A percentile compares a stretch with the other conserved stretches of the same genome.
Conservation (phyloP, 2,329 filamentous ascomycete species). For the Aureobasidium subglaciale region DNA sequence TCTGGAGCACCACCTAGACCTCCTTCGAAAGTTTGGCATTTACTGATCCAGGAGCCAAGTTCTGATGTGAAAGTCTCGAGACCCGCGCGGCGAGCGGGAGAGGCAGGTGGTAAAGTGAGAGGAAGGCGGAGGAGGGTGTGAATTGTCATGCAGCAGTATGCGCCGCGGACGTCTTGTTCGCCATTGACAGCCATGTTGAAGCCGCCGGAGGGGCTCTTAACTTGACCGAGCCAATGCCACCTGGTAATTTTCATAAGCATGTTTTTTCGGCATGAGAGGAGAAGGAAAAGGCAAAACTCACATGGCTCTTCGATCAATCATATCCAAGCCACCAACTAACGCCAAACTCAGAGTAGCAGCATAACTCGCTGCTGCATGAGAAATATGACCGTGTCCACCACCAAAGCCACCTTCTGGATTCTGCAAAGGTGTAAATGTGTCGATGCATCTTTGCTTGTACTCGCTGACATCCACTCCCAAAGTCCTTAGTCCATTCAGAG, state of each 20-base stretch:
- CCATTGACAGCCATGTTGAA: constrained; percentile 81
- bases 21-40: constrained; percentile 93
- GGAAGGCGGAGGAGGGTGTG: constrained; percentile 79
- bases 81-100: constrained; percentile 58
- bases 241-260: no score
- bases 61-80: constrained; percentile 61
- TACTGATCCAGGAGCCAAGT: constrained; percentile 70
- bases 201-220: constrained; percentile 85
- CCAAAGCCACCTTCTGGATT: constrained; percentile 81
- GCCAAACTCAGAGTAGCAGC: constrained; percentile 72
- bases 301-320: constrained; percentile 75
- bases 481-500: constrained; percentile 64
- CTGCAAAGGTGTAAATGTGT: constrained; percentile 74
- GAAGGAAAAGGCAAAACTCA: constrained; percentile 26
- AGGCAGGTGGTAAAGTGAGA: constrained; percentile 65
- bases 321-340: constrained; percentile 66
- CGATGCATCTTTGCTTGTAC: constrained; percentile 58
- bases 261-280: background rate
- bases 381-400: constrained; percentile 83
- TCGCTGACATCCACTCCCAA: constrained; percentile 64
- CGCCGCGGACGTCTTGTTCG: constrained; percentile 89
- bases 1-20: constrained; percentile 81
- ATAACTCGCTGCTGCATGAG: constrained; percentile 85
- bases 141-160: constrained; percentile 83
- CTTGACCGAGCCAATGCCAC: constrained; percentile 79